A percentile compares a stretch with the other conserved stretches of the same genome.
phyloP scores from a whole-genome alignment of 352 stramenopile genomes.

The Elongisporangium senticosum region DNA sequence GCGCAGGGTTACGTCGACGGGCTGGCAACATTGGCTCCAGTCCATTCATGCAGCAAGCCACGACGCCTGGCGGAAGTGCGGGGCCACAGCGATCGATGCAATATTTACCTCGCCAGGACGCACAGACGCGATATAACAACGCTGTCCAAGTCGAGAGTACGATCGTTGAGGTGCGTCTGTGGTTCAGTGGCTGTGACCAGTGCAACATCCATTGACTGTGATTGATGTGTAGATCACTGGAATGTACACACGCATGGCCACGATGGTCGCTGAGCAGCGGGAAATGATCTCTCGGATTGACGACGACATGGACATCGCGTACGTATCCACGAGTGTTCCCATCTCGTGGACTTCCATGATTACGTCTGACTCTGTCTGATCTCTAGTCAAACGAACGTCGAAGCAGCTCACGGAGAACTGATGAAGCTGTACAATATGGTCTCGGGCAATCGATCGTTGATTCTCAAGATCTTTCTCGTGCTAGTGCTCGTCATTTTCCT shows the following conservation, averaged over 20 bases:
- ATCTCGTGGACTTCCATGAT: neutral
- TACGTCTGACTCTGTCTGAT: neutral
- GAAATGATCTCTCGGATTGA: constrained; percentile 81
- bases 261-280: constrained; percentile 74
- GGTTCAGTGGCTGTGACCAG: neutral
- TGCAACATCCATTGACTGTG: neutral
- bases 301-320: constrained; percentile 85
- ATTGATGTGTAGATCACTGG: constrained; percentile 54
- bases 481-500: constrained; percentile 80
- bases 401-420: constrained; percentile 64
- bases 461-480: constrained; percentile 84
- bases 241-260: constrained; percentile 86
- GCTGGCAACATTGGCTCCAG: constrained; percentile 50
- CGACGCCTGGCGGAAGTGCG: constrained; percentile 14
- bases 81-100: constrained; percentile 50
- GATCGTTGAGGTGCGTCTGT: constrained; percentile 63
- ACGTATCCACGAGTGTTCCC: constrained; percentile 18
- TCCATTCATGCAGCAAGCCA: constrained; percentile 74
- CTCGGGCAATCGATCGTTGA: constrained; percentile 71
- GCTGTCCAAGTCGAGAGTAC: constrained; percentile 75
- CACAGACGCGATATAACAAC: constrained; percentile 71
- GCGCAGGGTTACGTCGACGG: constrained; percentile 49
- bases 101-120: constrained; percentile 60
- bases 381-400: constrained; percentile 66
- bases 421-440: constrained; percentile 85